These are phyloP conservation scores for Diaporthe sp. DNA, from an alignment of 2,329 filamentous ascomycete species.

Conservation along the genomic window DNA sequence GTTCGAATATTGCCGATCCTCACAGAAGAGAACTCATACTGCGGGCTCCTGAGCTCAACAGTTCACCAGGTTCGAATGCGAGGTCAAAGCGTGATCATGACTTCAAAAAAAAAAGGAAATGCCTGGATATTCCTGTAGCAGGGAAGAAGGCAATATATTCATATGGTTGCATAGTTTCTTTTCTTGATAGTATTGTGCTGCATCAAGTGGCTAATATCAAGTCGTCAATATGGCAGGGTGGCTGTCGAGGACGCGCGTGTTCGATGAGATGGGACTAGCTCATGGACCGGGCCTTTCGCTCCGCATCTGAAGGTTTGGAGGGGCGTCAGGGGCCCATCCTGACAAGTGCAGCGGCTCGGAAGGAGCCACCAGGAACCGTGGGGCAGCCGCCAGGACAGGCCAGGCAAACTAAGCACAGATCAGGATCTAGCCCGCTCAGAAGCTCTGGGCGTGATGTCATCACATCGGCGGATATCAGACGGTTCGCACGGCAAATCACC, in stretches of 20 bases:
- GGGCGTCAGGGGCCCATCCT: not conserved
- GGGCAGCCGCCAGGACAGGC: not conserved
- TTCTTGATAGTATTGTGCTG: not conserved
- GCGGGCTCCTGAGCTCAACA: no score
- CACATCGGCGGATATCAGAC: not conserved
- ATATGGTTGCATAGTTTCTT: not conserved
- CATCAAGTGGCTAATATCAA: not conserved
- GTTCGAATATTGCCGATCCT: no score
- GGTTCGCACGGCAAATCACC: not conserved
- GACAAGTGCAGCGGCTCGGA: slow-evolving; percentile 26
- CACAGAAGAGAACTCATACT: no score
- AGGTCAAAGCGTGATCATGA: no score
- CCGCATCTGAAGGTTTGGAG: not conserved
- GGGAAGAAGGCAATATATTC: not conserved
- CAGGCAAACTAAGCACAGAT: not conserved
- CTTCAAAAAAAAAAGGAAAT: no score
- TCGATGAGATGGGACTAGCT: not conserved
- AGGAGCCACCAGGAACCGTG: slow-evolving; percentile 31
- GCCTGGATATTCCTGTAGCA: no score
- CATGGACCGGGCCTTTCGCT: slow-evolving; percentile 21
- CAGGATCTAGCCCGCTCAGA: not conserved
- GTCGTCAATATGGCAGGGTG: not conserved
- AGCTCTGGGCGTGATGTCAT: slow-evolving; percentile 29
- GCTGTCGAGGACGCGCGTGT: not conserved
- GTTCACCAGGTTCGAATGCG: no score